phyloP scores from a whole-genome alignment of 805 yeast species.

The Diddensiella caesifluorescens region DNA sequence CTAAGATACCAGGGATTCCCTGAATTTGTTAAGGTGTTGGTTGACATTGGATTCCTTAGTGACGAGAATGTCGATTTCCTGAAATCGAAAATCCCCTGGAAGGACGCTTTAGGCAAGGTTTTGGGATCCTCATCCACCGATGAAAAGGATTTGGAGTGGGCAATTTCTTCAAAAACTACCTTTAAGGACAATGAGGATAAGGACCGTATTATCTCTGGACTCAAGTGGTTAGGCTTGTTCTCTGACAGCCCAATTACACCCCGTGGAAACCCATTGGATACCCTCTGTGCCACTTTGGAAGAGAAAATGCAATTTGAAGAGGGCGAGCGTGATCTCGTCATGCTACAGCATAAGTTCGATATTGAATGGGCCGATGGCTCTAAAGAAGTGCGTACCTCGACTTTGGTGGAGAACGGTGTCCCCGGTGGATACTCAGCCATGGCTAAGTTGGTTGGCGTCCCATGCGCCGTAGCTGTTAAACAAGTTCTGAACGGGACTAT shows the following conservation, averaged over 20 bases:
- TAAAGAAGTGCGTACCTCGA: conserved; percentile 88
- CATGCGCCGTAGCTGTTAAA: conserved; percentile 92
- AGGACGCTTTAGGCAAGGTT: conserved; percentile 71
- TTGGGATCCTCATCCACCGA: conserved; percentile 67
- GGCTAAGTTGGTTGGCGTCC: conserved; percentile 98
- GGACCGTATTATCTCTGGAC: conserved; percentile 80
- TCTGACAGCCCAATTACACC: conserved; percentile 72
- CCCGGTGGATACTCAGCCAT: conserved; percentile 90
- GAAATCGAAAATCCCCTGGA: conserved; percentile 64
- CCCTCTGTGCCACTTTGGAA: conserved; percentile 94
- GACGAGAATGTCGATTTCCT: conserved; percentile 65
- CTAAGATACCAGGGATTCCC: conserved; percentile 98
- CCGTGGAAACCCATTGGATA: conserved; percentile 91
- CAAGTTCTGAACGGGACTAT: conserved; percentile 79
- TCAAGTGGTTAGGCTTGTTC: conserved; percentile 92
- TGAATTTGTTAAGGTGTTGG: conserved; percentile 90
- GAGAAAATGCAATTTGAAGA: conserved; percentile 92
- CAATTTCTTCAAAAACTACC: conserved; percentile 70
- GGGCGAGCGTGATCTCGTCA: conserved; percentile 92
- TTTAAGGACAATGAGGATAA: conserved; percentile 80
- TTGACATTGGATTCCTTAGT: conserved; percentile 86
- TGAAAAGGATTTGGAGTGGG: conserved; percentile 68
- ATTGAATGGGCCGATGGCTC: conserved; percentile 94
- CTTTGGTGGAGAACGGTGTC: conserved; percentile 88
- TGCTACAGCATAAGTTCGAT: conserved; percentile 96